Evolutionary conservation across 2,329 filamentous ascomycete genomes (phyloP).

Genomic region (Thermothelomyces thermophilus): DNA sequence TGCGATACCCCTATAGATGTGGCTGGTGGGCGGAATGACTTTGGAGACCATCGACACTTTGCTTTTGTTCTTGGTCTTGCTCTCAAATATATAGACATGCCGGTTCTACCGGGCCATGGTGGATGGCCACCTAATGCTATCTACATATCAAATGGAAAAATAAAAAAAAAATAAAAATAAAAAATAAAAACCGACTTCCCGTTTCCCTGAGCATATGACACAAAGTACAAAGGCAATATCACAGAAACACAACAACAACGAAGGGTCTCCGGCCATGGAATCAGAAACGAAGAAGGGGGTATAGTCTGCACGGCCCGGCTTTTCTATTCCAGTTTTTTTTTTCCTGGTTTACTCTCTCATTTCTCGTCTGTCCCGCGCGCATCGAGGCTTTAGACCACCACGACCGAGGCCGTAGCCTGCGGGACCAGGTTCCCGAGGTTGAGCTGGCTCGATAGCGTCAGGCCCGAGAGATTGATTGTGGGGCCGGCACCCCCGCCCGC

Average conservation of each 20-base stretch:
- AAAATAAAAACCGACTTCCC: too few relatives aligned
- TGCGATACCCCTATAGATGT: constrained; percentile 16
- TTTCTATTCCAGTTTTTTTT: constrained; percentile 1
- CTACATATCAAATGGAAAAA: constrained; percentile 6
- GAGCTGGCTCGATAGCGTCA: constrained; percentile 38
- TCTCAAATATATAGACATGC: constrained; percentile 2
- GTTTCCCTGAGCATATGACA: neutral
- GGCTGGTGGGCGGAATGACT: neutral
- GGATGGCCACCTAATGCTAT: constrained; percentile 6
- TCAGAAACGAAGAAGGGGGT: constrained; percentile 12
- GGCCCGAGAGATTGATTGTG: constrained; percentile 34
- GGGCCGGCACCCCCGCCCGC: constrained; percentile 24
- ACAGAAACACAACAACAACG: constrained; percentile 3
- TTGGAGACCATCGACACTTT: neutral
- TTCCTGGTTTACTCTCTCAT: neutral
- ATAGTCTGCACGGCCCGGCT: constrained; percentile 6
- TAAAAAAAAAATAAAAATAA: too few relatives aligned
- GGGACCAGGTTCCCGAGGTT: constrained; percentile 38
- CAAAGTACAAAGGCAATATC: neutral
- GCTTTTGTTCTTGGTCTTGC: neutral
- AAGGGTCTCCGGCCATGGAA: constrained; percentile 1
- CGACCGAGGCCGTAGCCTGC: constrained; percentile 21
- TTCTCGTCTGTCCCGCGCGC: neutral
- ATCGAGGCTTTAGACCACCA: neutral
- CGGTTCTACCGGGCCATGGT: constrained; percentile 2